Conservation (phyloP, 1,284 basidiomycete genomes). For the Tetrapyrgos nigripes region DNA sequence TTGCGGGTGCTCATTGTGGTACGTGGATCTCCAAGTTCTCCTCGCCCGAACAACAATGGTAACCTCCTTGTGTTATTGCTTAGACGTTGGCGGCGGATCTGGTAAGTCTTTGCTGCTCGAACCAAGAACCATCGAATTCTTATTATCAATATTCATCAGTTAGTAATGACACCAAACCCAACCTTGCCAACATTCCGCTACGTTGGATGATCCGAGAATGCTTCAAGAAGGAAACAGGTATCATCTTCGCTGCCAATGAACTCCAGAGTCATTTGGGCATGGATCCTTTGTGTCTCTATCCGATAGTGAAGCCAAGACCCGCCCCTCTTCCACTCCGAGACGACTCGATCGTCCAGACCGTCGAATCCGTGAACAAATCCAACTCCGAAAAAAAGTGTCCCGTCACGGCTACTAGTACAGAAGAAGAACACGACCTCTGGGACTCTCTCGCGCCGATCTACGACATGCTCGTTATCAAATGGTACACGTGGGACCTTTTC, state of each 20-base stretch:
- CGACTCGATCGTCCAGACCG: neutral
- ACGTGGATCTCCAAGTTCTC: neutral
- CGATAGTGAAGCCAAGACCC: slow-evolving; percentile 13
- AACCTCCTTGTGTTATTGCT: neutral
- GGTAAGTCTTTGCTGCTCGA: neutral
- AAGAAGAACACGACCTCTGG: slow-evolving; percentile 12
- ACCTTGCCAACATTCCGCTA: slow-evolving; percentile 48
- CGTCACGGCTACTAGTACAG: neutral
- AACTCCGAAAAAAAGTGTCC: slow-evolving; percentile 17
- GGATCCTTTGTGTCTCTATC: slow-evolving; percentile 18
- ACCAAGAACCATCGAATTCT: too few species aligned
- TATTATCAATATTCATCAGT: slow-evolving; percentile 26
- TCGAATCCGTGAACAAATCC: neutral
- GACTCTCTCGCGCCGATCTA: slow-evolving; percentile 16
- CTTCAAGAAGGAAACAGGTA: slow-evolving; percentile 42
- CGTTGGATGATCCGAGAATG: slow-evolving; percentile 56
- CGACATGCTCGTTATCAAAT: slow-evolving; percentile 17
- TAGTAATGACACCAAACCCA: slow-evolving; percentile 35
- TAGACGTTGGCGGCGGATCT: slow-evolving; percentile 46
- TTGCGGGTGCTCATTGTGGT: slow-evolving; percentile 9
- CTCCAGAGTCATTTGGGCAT: slow-evolving; percentile 23
- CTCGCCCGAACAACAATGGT: neutral
- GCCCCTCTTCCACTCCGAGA: neutral
- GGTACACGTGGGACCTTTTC: slow-evolving; percentile 14
- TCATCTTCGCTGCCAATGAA: slow-evolving; percentile 37